These are phyloP conservation scores for Candida tropicalis DNA, from an alignment of 1,139 yeast species.

Conservation along the genomic window DNA sequence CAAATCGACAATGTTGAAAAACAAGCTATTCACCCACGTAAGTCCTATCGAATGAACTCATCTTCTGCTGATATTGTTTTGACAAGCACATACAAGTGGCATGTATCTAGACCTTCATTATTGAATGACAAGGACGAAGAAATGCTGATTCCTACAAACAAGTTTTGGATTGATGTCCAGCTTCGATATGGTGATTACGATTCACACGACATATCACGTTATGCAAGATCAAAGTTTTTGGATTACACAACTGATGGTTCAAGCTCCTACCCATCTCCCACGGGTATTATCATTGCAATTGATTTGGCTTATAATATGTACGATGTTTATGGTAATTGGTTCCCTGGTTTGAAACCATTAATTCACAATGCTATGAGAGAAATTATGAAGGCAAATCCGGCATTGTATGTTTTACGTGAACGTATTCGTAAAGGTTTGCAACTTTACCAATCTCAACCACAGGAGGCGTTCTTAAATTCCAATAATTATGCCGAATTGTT, in stretches of 20 bases:
- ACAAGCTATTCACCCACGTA: slow-evolving; percentile 94
- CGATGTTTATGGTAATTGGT: slow-evolving; percentile 97
- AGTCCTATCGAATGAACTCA: slow-evolving; percentile 95
- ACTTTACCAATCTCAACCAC: slow-evolving; percentile 90
- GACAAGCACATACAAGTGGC: slow-evolving; percentile 80
- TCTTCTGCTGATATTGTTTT: slow-evolving; percentile 90
- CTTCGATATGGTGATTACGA: slow-evolving; percentile 96
- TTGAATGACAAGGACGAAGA: slow-evolving; percentile 63
- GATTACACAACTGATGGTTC: slow-evolving; percentile 91
- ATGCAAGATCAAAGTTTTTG: slow-evolving; percentile 87
- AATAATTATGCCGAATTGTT: slow-evolving; percentile 89
- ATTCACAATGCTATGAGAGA: slow-evolving; percentile 92
- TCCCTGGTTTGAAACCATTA: slow-evolving; percentile 89
- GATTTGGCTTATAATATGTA: slow-evolving; percentile 96
- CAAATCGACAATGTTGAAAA: slow-evolving; percentile 87
- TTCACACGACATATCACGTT: slow-evolving; percentile 93
- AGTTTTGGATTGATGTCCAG: slow-evolving; percentile 95
- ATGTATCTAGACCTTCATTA: slow-evolving; percentile 79
- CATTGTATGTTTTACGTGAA: slow-evolving; percentile 87
- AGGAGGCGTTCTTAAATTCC: slow-evolving; percentile 87
- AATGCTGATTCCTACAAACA: slow-evolving; percentile 58
- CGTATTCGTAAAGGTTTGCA: slow-evolving; percentile 93
- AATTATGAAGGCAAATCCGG: slow-evolving; percentile 94
- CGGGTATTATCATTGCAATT: slow-evolving; percentile 87
- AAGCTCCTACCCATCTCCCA: slow-evolving; percentile 88